Evolutionary conservation across 768 basidiomycete species (phyloP), one percentile per base, ranked within the genome.

Genomic region (Mycena belliarum): DNA sequence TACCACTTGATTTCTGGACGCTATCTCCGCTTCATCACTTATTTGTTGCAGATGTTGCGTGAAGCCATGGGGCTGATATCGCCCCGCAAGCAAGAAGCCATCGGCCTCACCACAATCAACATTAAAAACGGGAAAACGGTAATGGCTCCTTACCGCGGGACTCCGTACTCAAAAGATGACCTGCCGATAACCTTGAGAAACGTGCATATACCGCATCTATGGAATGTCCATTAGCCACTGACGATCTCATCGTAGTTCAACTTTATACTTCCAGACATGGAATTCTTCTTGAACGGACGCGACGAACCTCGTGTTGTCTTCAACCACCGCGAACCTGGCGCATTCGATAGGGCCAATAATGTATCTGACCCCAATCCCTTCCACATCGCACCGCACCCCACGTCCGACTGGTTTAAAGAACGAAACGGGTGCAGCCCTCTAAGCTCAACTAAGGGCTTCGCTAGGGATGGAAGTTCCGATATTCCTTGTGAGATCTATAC

Each of bases 261-360:
- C 1, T 33, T 16, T 18, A 24, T 64, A 0, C 48, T 64, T n/a
- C 63, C 63, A 16, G 60, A 64, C 29, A 16, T 64, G 29, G 47
- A 55, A 44, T 61, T 64, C 16, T 44, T 64, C 4, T 47, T 64
- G 35, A 64, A 64, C 26, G 63, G 63, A 25, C 43, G 63, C 12
- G 63, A 64, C 37, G 63, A 64, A 21, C 63, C 63, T n/a, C 60
- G 63, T 4, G 60, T 64, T n/a, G 29, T 64, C 5, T 64, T 64
- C 46, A 49, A 64, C 41, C 33, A 21, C 18, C 60, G 41, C 10
- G 47, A 54, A n/a, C 53, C 26, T 21, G 52, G 37, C 12, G 57
- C 50, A 6, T 44, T 20, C 15, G 35, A 37, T 11, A 28, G 11
- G 16, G 60, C 53, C 8, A 16, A 15, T 3, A 29, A 26, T n/a